These are phyloP conservation scores for Hypoxylon rubiginosum DNA, from an alignment of 2,329 filamentous ascomycete species.

Conservation along the genomic window DNA sequence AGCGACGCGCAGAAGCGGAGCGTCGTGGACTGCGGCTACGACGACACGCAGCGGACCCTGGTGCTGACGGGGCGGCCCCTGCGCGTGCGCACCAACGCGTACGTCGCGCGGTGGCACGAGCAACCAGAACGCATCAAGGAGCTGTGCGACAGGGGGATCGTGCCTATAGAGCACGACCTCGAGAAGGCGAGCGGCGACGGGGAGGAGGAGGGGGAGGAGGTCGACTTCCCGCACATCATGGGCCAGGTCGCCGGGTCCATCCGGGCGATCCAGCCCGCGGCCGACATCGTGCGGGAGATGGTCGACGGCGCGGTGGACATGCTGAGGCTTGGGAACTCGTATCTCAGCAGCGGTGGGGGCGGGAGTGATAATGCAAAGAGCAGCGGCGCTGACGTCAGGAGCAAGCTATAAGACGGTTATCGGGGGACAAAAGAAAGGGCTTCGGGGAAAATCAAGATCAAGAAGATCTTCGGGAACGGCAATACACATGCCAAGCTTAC, in stretches of 20 bases:
- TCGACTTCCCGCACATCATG: conserved; percentile 92
- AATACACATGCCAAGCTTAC: not conserved
- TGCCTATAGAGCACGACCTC: conserved; percentile 86
- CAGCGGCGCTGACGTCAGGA: conserved; percentile 48
- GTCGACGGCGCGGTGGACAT: conserved; percentile 79
- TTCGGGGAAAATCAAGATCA: conserved; percentile 2
- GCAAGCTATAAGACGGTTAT: conserved; percentile 55
- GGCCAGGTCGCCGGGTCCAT: conserved; percentile 90
- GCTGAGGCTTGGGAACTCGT: conserved; percentile 72
- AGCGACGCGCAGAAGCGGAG: conserved; percentile 85
- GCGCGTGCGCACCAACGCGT: conserved; percentile 85
- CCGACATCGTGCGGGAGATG: conserved; percentile 91
- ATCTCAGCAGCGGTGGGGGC: conserved; percentile 59
- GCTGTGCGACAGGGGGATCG: conserved; percentile 80
- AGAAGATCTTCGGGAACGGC: not conserved
- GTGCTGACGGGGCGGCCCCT: conserved; percentile 86
- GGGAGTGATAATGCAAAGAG: not conserved
- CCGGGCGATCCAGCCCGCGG: conserved; percentile 81
- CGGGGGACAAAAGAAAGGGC: not conserved
- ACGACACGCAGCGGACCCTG: conserved; percentile 85
- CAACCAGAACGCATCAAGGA: conserved; percentile 80
- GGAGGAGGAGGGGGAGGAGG: too few species aligned
- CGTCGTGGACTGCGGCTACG: conserved; percentile 82
- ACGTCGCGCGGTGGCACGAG: conserved; percentile 84
- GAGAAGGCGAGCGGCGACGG: conserved; percentile 91